Evolutionary conservation across 2,329 filamentous ascomycete species (phyloP).

Genomic region (Microcyclosporella mali): DNA sequence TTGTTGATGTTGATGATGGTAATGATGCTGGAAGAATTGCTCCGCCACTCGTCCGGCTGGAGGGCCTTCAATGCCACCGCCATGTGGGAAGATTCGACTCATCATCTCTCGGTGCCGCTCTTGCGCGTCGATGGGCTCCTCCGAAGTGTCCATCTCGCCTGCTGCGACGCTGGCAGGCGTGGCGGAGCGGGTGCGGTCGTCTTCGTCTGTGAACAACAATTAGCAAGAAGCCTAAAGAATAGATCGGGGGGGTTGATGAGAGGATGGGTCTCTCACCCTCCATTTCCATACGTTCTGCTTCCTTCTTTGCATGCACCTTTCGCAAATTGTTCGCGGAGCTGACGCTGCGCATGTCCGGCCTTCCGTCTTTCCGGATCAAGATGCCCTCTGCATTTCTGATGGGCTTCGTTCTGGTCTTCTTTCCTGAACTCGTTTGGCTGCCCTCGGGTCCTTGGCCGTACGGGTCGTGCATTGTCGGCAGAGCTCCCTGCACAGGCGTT

Average conservation of each 20-base stretch:
- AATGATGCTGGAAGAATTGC: constrained; percentile 19
- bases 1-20: too few relatives aligned
- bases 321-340: constrained; percentile 47
- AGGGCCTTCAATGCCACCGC: constrained; percentile 14
- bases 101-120: constrained; percentile 28
- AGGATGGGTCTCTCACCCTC: constrained; percentile 17
- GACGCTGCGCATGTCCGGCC: constrained; percentile 48
- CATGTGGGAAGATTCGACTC: constrained; percentile 26
- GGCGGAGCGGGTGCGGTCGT: constrained; percentile 16
- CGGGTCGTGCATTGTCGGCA: constrained; percentile 7
- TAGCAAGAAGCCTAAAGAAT: too few relatives aligned
- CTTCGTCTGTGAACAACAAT: constrained; percentile 11
- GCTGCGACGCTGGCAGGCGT: constrained; percentile 15
- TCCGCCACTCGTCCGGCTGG: constrained; percentile 13
- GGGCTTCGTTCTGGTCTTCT: constrained; percentile 47
- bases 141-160: constrained; percentile 17
- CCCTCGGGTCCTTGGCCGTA: constrained; percentile 11
- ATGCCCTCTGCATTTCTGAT: constrained; percentile 46
- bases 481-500: constrained; percentile 17
- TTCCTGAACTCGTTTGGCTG: constrained; percentile 23
- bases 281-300: constrained; percentile 33
- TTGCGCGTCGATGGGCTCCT: constrained; percentile 17
- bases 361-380: constrained; percentile 46
- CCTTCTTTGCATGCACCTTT: constrained; percentile 47
- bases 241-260: constrained; percentile 14